A percentile compares a stretch with the other conserved stretches of the same genome.
Conservation (phyloP, 2,329 filamentous ascomycete species). For the Volutella citrinella region DNA sequence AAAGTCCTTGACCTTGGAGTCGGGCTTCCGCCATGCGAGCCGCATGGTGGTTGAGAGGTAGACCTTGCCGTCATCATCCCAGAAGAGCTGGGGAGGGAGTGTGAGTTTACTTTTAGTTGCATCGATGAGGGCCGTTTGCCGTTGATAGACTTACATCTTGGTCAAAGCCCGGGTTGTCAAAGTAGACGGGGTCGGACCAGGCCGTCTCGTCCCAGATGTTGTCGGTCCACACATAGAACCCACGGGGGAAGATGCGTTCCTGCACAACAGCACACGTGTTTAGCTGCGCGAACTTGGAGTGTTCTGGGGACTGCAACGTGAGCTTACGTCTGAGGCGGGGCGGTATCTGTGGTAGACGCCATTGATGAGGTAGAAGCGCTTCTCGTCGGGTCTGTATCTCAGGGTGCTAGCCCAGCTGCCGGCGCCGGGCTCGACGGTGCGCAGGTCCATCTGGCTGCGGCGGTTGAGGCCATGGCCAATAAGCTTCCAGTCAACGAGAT, state of each 20-base stretch:
- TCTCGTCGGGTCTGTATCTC: slow-evolving; percentile 37
- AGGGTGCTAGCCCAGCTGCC: slow-evolving; percentile 49
- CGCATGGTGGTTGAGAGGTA: slow-evolving; percentile 46
- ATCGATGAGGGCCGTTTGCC: background rate
- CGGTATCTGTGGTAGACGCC: slow-evolving; percentile 43
- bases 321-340: slow-evolving; percentile 31
- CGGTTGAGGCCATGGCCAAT: slow-evolving; percentile 50
- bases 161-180: slow-evolving; percentile 52
- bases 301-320: too few relatives aligned
- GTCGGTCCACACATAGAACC: slow-evolving; percentile 52
- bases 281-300: too few relatives aligned
- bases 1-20: slow-evolving; percentile 47
- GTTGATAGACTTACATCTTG: slow-evolving; percentile 36
- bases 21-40: slow-evolving; percentile 32
- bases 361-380: slow-evolving; percentile 44
- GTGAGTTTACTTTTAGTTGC: slow-evolving; percentile 2
- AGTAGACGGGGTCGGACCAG: slow-evolving; percentile 53
- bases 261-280: background rate
- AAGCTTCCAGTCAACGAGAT: slow-evolving; percentile 51
- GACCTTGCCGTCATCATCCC: slow-evolving; percentile 46
- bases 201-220: slow-evolving; percentile 49
- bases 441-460: slow-evolving; percentile 48
- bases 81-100: slow-evolving; percentile 35
- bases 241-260: slow-evolving; percentile 47
- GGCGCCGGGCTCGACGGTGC: slow-evolving; percentile 48